Base-by-base conservation (phyloP, 2,329 filamentous ascomycete species). In the Ceratocystis huliohia region DNA sequence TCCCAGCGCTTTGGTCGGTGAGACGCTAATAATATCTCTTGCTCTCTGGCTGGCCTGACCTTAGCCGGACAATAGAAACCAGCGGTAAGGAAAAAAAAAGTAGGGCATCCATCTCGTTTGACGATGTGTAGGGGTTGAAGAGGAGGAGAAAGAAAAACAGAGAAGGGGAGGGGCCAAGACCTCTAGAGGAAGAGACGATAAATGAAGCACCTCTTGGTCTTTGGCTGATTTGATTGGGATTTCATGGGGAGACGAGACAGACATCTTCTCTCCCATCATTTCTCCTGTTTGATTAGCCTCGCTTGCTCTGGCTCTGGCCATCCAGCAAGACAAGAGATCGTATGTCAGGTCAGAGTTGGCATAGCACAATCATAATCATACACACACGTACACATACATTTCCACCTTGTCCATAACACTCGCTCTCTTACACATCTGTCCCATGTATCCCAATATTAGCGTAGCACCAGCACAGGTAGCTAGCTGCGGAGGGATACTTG, bases 1-100 rank as follows among this genome's bases (percentile, higher is more conserved):
- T 57, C 28, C 53, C 53, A 30, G 53, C 28, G 22, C 25, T 33
- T 57, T 57, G 53, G 22, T 57, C 28, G 28, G 30, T 57, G 53
- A 57, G 53, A 57, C 53, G 53, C 53, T 57, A 57, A 57, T 57
- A 57, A 57, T 57, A 57, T 57, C 10, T 57, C 53, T 57, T n/a
- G 37, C 37, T 15, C 10, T 41, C 10, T 41, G 37, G 10, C 37
- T 41, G 37, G 37, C 37, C 37, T 41, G 37, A 41, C 37, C 10
- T 41, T 5, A 7, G 28, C 53, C 15, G 15, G 53, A 25, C 1
- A 28, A 57, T 17, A 33, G 13, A 61, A 57, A 57, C 53, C 53
- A 57, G 22, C 53, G 53, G 53, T 57, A 57, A 33, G 28, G 48
- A 15, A 22, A 50, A 50, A 20, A 17, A 22, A 2, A 33, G 10